Base-by-base conservation (phyloP, 805 yeast genomes). In the Sugiyamaella qingdaonensis region DNA sequence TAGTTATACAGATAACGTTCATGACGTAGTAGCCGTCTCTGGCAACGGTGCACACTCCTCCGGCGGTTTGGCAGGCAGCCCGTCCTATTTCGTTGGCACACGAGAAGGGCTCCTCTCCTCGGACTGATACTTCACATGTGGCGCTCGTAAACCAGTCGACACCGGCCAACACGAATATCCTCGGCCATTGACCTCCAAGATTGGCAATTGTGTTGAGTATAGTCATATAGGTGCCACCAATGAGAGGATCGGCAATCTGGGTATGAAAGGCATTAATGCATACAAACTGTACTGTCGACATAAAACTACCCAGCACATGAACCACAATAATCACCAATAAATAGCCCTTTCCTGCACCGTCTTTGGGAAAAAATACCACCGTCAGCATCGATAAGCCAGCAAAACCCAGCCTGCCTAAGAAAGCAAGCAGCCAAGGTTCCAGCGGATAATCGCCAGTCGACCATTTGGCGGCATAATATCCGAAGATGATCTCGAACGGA, bases 201-300 rank as follows among this genome's bases (percentile, higher is more conserved):
- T 94, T 94, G 41, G 95, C 82, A 46, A 94, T 74, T 0, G 99
- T 94, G 69, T 94, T 94, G 54, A 94, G 74, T 0, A 96, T 84
- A 0, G 99, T 94, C 98, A 94, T 92, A 68, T 94, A 94, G 0
- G 99, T 94, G 1, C 99, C 99, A 14, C 99, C 99, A 62, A 94
- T 88, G 16, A 83, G 71, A 0, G 99, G 98, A 66, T 94, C 99
- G 1, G 99, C 96, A 51, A 94, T 87, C 61, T 85, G 83, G 2
- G 97, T 92, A 70, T 92, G 97, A 76, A 94, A 94, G 0, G 98
- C 95, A 64, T 90, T 86, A 42, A 94, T 82, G 1, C 95, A 86
- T 16, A 94, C 98, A 72, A 94, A 92, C 69, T 92, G 98, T 53
- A 94, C 84, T 0, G 99, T 94, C 4, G 90, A 79, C 95, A 92